These are phyloP conservation scores for Myochromella boudieri DNA, from an alignment of 768 basidiomycete genomes.

Conservation along the genomic window DNA sequence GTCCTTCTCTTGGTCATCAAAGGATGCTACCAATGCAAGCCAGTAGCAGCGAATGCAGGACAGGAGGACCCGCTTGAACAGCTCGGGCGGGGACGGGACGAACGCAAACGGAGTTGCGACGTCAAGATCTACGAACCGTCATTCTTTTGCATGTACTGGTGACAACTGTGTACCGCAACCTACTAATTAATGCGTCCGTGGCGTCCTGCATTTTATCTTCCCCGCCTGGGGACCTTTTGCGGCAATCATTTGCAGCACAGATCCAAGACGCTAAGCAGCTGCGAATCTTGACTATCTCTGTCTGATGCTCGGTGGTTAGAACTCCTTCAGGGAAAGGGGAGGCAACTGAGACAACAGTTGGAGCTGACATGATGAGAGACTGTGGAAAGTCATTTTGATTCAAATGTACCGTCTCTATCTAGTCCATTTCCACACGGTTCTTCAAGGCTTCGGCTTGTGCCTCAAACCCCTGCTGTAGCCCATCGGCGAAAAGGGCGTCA, in stretches of 20 bases:
- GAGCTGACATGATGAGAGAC: not conserved
- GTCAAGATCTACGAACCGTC: slow-evolving; percentile 12
- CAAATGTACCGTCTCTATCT: too few species aligned
- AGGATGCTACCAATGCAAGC: slow-evolving; percentile 19
- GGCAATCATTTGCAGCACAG: slow-evolving; percentile 10
- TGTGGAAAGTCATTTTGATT: too few species aligned
- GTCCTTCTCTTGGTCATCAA: slow-evolving; percentile 15
- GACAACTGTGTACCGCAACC: too few species aligned
- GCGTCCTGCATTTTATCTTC: slow-evolving; percentile 13
- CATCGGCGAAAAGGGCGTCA: too few species aligned
- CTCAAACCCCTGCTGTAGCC: too few species aligned
- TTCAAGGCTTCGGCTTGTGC: too few species aligned
- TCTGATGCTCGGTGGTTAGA: slow-evolving; percentile 15
- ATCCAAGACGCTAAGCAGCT: slow-evolving; percentile 20
- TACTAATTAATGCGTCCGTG: slow-evolving; percentile 18
- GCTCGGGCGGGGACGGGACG: slow-evolving; percentile 18
- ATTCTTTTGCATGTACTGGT: too few species aligned
- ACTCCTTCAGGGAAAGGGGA: slow-evolving; percentile 18
- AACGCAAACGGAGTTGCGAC: slow-evolving; percentile 20
- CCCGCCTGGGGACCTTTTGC: slow-evolving; percentile 13
- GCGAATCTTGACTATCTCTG: slow-evolving; percentile 17
- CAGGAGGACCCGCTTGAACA: slow-evolving; percentile 17
- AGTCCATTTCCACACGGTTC: too few species aligned
- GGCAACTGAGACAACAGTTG: not conserved
- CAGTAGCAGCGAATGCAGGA: slow-evolving; percentile 24